Evolutionary conservation across 192 early-diverging fungal genomes (phyloP), one percentile per base, ranked within the genome.

Genomic region (Phlyctochytrium bullatum): DNA sequence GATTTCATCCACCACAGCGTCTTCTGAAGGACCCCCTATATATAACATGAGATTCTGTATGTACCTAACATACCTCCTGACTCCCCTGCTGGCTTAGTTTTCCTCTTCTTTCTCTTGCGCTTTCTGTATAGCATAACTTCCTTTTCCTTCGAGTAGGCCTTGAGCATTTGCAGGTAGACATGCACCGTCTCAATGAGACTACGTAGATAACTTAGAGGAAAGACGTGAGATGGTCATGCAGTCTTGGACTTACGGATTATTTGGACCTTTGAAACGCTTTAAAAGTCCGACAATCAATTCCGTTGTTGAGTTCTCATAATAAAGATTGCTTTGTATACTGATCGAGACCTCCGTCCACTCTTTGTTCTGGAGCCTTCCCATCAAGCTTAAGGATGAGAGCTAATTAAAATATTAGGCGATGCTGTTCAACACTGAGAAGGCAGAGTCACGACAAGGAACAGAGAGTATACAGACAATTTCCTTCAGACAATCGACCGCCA

Each of bases 281-380:
- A 80, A 69, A 6, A 90, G 62, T 2, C 83, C 74, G 10, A 81
- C 53, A 58, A 89, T 73, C 10, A 87, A 30, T n/a, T 91, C 89
- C 2, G 90, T 66, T 0, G 79, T 83, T 0, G 78, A 74, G 14
- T 83, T 77, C 47, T 90, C 88, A 66, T 91, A 88, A 33, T 88
- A 91, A 28, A 91, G 62, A 59, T 90, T 90, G 61, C 80, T 84
- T 71, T 90, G 90, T 29, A 90, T 76, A 63, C 80, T 78, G 29
- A 83, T 79, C 1, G 90, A 80, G 0, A 80, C 78, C 16, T 88
- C 87, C 1, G 67, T 67, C 51, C 79, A 83, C 3, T 85, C 79
- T 47, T 81, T 74, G 17, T 79, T 69, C 23, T 63, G 51, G 16
- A 79, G 80, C n/a, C 68, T 72, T 17, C 57, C 63, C 89, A 90